Evolutionary conservation across 2,329 filamentous ascomycete species (phyloP), one percentile per base, ranked within the genome.

Genomic region (Domatiomyces globalis): DNA sequence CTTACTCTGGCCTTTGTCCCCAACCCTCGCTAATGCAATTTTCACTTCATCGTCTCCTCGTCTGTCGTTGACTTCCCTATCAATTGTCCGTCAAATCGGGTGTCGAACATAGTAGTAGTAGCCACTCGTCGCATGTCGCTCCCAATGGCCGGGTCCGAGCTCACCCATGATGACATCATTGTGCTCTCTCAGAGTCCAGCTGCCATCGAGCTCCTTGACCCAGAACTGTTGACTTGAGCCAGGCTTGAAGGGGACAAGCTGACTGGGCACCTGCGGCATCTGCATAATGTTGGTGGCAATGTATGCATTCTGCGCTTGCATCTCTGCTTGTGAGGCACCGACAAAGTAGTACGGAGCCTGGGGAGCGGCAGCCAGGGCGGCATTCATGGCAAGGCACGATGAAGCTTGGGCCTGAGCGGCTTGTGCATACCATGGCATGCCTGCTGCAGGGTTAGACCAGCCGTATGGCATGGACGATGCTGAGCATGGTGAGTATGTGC

Each of bases 191-290:
- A 67, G 51, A 18, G 62, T 65, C 50, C 60, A 69, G 36, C 57
- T 57, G 10, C 64, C 63, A 55, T 67, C 63, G 20, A 64, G 45
- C 51, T 69, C 66, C 44, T 62, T 63, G 51, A 63, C 65, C 61
- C 63, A 69, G 51, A 62, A 67, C 44, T 64, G 60, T 46, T 63
- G 60, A 29, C 61, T 60, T 18, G 60, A 50, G 10, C 54, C 58
- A 2, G 63, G 58, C 50, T 62, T 61, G 53, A 63, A 63, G 1
- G 66, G 66, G 19, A 62, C 59, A 25, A 66, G 56, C 43, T 59
- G 58, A 22, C 57, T 58, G 25, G 45, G 58, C 53, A 22, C 60
- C 60, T 22, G 27, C 5, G 33, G 33, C 19, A 47, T 33, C 17
- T 33, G 17, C 20, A 47, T 25, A 15, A 55, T 53, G 15, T 50